Evolutionary conservation across 1,284 basidiomycete genomes (phyloP), one percentile per base, ranked within the genome.

Genomic region (Vanrija pseudolonga): DNA sequence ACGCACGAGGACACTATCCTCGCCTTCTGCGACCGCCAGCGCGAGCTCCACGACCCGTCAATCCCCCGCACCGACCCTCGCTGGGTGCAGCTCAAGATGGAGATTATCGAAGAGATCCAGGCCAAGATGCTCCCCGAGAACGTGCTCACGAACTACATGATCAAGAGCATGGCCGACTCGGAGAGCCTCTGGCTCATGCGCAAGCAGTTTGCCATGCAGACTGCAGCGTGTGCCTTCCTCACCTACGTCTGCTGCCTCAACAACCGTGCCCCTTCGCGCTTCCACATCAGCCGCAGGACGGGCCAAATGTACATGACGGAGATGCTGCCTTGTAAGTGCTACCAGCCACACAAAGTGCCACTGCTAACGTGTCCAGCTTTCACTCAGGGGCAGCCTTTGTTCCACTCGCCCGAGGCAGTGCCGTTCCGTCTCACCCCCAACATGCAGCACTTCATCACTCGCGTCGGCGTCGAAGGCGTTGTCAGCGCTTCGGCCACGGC

Each of bases 391-490:
- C 78, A 79, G 28, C 88, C 90, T 0, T 76, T 89, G 39, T 88
- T 92, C 69, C 82, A 83, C 26, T 87, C 88, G 2, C 84, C 81
- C 60, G 96, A 99, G 64, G 81, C 86, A 2, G 92, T 97, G 12
- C 95, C 96, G 0, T 99, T 99, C 88, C 87, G 96, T 11, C 84
- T 97, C 63, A 97, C 93, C 12, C 94, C 94, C 3, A 98, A 97
- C 74, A 85, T 99, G 79, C 97, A 99, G 75, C 82, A 85, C 66
- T 96, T 98, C 78, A 79, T 98, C 48, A 92, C 90, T 0, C 87
- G 89, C 2, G 83, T 91, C 47, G 87, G 90, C 37, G 89, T 88
- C 12, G 97, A 99, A 73, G 96, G 95, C 17, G 78, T 97, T 28
- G 78, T 98, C 48, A 87, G 90, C 0, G 83, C 89, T 9, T 85